Conservation (phyloP, 1,284 basidiomycete genomes). For the Microstroma glucosiphilum region DNA sequence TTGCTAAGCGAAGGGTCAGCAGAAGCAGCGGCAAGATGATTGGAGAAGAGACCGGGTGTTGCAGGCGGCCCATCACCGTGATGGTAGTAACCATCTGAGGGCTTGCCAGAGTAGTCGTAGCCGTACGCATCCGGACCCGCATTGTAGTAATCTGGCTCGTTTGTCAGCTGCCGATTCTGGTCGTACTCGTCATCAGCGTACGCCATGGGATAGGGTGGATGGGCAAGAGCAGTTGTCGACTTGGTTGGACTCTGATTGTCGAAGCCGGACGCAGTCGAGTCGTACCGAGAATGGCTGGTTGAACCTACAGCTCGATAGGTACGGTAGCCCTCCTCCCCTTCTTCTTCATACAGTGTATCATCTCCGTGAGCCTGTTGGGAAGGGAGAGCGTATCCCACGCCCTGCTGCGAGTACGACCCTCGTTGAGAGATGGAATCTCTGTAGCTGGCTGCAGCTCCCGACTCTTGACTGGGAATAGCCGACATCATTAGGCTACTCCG, state of each 20-base stretch:
- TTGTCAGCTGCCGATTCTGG: slow-evolving; percentile 27
- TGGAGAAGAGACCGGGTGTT: slow-evolving; percentile 6
- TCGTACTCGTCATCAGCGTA: slow-evolving; percentile 46
- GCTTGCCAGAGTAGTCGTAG: neutral
- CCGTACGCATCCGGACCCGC: neutral
- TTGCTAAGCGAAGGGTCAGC: neutral
- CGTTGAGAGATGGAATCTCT: no score
- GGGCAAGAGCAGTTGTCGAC: slow-evolving; percentile 21
- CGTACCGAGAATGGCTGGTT: neutral
- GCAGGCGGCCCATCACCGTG: neutral
- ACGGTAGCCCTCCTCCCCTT: neutral
- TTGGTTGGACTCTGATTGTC: slow-evolving; percentile 25
- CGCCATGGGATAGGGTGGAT: slow-evolving; percentile 27
- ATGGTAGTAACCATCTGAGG: slow-evolving; percentile 3
- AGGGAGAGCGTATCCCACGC: neutral
- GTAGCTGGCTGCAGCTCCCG: slow-evolving; percentile 1
- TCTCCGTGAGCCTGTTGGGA: no score
- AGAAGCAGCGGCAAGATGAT: neutral
- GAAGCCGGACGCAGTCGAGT: slow-evolving; percentile 14
- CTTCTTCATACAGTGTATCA: neutral
- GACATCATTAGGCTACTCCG: neutral
- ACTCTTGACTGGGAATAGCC: neutral
- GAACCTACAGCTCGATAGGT: slow-evolving; percentile 1
- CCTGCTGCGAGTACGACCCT: neutral
- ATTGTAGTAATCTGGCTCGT: slow-evolving; percentile 19